Base-by-base conservation (phyloP, 1,139 yeast species). In the Nakaseomyces nivariensis region DNA sequence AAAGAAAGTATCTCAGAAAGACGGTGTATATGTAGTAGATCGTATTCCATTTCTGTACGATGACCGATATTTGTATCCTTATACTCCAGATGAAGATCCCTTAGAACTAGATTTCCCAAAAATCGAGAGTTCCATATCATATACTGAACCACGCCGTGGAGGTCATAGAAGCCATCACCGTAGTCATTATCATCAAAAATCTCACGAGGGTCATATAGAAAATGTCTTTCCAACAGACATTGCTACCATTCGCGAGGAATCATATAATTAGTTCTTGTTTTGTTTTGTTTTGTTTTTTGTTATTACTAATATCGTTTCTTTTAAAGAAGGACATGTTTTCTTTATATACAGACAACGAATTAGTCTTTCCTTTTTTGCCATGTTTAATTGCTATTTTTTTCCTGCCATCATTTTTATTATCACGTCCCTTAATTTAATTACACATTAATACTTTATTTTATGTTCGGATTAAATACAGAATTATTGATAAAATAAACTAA, bases 21-120 rank as follows among this genome's bases (percentile, higher is more conserved):
- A 41, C 8, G 34, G 44, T 8, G 33, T 29, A 8, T 41, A 41
- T 25, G 44, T 41, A 5, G 44, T 41, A 22, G 25, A 41, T 13
- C 33, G 27, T 4, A 11, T 27, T 4, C 44, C 33, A n/a, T 29
- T n/a, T 24, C 34, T 29, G 34, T 41, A 27, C 25, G 44, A 41
- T 25, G 34, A 41, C n/a, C 11, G 44, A 29, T 29, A 41, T n/a
- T 24, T 41, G 10, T 27, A 27, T 34, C 33, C 44, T n/a, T 29
- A 41, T 11, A 41, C 25, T 1, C 44, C 44, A 7, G 44, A 41
- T n/a, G 44, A 41, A 29, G 44, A 41, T 22, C 44, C 44, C 4
- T 11, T 41, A 8, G 44, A 41, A 11, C 34, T 27, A 8, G 44
- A 41, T 25, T 27, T 29, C 5, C 44, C 44, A 10, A 41, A 27